Evolutionary conservation across 2,329 filamentous ascomycete species (phyloP), one percentile per base, ranked within the genome.

Genomic region (Cryoendolithus antarcticus): DNA sequence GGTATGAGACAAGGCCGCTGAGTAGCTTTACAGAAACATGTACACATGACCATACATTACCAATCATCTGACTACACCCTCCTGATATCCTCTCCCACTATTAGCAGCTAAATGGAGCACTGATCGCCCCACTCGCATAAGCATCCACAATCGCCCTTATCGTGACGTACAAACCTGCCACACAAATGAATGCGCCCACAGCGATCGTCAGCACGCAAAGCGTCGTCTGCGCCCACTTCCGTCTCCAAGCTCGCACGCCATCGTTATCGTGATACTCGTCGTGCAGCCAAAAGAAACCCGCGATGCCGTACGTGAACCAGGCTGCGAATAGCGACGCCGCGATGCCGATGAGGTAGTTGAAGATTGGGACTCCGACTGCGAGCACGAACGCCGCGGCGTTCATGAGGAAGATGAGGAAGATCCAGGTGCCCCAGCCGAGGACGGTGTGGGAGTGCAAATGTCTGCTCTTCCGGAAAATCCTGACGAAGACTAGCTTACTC

Each of bases 321-420:
- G 64, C 61, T 2, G 70, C 69, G 43, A 74, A 74, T 6, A 72
- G 52, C 4, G 62, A 62, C 0, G 69, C 66, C 12, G 66, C 59
- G 33, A 73, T 66, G 2, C 68, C 69, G 21, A 73, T 63, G 8
- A 74, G 52, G 40, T 72, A 71, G 43, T 67, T 69, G 56, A 74
- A 72, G 13, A 71, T 66, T 1, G 70, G 70, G 21, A 74, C 67
- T 3, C 68, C 66, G 1, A 69, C 63, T 0, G 64, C 64, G 8
- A 66, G 47, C 5, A 66, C 48, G 43, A 62, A 63, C 1, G 69
- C 65, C 2, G 62, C 58, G 1, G 51, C 61, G 36, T 71, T 72
- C 42, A 65, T 60, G 5, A 70, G 30, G 2, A 71, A 28, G 4
- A 71, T 60, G 6, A 74, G 52, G 0, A 61, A 38, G 2, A 61